Evolutionary conservation across 1,284 basidiomycete genomes (phyloP), one percentile per base, ranked within the genome.

Genomic region (Irpex sp.): DNA sequence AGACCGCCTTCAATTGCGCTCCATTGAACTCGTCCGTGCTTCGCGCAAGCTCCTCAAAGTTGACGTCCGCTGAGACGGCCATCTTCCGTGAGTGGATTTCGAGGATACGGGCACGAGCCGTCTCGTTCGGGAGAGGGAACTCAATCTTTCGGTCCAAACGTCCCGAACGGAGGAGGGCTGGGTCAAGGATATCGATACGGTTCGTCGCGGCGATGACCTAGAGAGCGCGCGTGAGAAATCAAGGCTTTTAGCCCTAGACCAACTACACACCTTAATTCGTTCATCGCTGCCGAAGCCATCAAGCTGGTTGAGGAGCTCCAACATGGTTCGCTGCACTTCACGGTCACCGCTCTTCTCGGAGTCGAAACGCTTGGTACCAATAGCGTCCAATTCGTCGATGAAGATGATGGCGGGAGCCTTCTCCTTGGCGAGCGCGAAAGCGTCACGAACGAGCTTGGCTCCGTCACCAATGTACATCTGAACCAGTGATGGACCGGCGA

Each of bases 151-250:
- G 76, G 72, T 92, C 89, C 57, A 92, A 77, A 67, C 89, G 83
- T 58, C 89, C 89, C 14, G 88, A 90, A 62, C 89, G 84, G 21
- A 92, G 82, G 9, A 92, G 77, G 0, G 89, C 89, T 2, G 89
- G 88, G 71, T 92, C 89, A 53, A 99, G 88, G 64, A 98, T 98
- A 77, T 99, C 96, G 70, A 99, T 99, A 73, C 96, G 87, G 78
- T 99, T 99, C 36, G 96, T 99, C 1, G 96, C 96, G 14, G 96
- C 96, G 67, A 99, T 98, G 66, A 99, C 96, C 93, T 96, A 66
- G 58, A 57, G 59, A 56, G 64, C 57, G 64, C 54, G 51, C 58
- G 51, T 23, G 48, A 56, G 59, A 62, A 59, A 1, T 49, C n/a
- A 56, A 6, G 39, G 2, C 60, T 45, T 59, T 35, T 16, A 61